Evolutionary conservation across 192 early-diverging fungal genomes (phyloP), one percentile per base, ranked within the genome.

Genomic region (Backusella psychrophila): DNA sequence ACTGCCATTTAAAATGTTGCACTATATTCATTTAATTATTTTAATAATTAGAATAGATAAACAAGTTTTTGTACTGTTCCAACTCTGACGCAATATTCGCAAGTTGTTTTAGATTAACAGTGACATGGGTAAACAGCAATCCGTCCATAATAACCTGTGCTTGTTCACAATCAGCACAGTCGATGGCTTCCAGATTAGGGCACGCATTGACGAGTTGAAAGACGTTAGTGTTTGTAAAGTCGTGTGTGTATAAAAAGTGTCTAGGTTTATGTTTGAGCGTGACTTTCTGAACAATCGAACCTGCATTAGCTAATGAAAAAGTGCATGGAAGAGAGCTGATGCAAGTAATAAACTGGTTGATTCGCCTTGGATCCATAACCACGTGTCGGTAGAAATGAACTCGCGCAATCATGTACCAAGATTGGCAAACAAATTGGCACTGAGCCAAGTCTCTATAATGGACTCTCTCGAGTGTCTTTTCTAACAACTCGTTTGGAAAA

Each of bases 41-140:
- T n/a, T n/a, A n/a, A n/a, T n/a, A n/a, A n/a, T n/a, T n/a, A n/a
- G n/a, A n/a, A n/a, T n/a, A n/a, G n/a, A n/a, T n/a, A n/a, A n/a
- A n/a, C n/a, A n/a, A 69, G 4, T 69, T 23, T 41, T 69, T 69
- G 39, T 69, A 69, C 68, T 41, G 38, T 36, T 69, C 68, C 38
- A 69, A 69, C 14, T 19, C 56, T 1, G 35, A 69, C 21, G 38
- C 68, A 38, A 38, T 39, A 23, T 41, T 38, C 2, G 68, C 38
- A 69, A 69, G 38, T 0, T 35, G 38, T 9, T 36, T 36, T 23
- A 69, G 68, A 23, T 69, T n/a, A 11, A 39, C 8, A 19, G 12
- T 8, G 23, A 38, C 68, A 21, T 69, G 7, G 4, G 17, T 3
- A 4, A 69, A 69, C 6, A 38, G 36, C 8, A 69, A 38, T n/a